Evolutionary conservation across 2,329 filamentous ascomycete genomes (phyloP), one percentile per base, ranked within the genome.

Genomic region (Fusarium continuum): DNA sequence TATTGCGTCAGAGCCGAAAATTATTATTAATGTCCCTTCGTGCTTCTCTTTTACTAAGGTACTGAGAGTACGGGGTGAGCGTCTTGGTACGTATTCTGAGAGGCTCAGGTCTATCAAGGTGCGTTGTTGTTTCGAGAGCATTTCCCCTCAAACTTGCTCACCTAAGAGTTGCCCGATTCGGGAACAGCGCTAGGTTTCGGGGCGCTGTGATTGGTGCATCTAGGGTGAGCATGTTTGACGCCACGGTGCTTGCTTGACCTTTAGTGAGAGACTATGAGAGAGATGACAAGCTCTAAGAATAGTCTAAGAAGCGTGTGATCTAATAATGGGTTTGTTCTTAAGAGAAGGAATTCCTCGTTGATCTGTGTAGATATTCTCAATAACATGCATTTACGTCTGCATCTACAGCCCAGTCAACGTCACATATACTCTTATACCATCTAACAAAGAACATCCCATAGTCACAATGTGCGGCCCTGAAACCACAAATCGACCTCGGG

Each of bases 381-480:
- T 1, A 13, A 17, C 31, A 34, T 11, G 1, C 28, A 29, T 17
- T 39, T 38, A n/a, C 20, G n/a, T n/a, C n/a, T n/a, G 3, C 10
- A 9, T 26, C 25, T 16, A 1, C 8, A 38, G 6, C 35, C n/a
- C 17, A 6, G 17, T 29, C n/a, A 8, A 36, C 35, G n/a, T 29
- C 17, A 17, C 13, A 13, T 2, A 17, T 35, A 16, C 19, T n/a
- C 13, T 13, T 25, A 22, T 20, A 13, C 23, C 16, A 31, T 25
- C 26, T 14, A 38, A 19, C 36, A 28, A 17, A 44, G 8, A 9
- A n/a, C n/a, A n/a, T n/a, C 10, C 16, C 35, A 25, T 40, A 47
- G 71, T 9, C 32, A 83, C 11, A 32, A 83, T 83, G 81, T 83
- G 81, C 59, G 80, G 81, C 36, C 76, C 76, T 6, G 75, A 81